Evolutionary conservation across 441 rosid species (phyloP).

Genomic region (Euphorbia neoarborescens): DNA sequence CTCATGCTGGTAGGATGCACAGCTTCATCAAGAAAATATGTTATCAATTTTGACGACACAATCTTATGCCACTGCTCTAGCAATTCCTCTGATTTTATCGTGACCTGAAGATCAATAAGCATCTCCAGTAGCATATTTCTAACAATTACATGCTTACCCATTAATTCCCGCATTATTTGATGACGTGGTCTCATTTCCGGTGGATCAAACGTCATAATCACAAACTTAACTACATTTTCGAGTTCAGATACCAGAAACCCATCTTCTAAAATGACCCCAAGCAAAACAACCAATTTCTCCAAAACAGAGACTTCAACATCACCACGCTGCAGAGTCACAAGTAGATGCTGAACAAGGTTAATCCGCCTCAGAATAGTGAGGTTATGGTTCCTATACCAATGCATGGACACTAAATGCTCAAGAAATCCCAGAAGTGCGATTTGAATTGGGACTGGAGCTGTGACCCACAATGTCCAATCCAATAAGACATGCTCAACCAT

Average conservation of each 20-base stretch:
- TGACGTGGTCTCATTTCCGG: slow-evolving; percentile 72
- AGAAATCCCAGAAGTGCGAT: slow-evolving; percentile 91
- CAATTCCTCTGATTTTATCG: slow-evolving; percentile 90
- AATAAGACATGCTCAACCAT: slow-evolving; percentile 99
- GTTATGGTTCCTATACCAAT: slow-evolving; percentile 99
- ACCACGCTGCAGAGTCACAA: slow-evolving; percentile 97
- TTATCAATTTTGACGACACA: slow-evolving; percentile 91
- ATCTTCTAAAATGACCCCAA: slow-evolving; percentile 97
- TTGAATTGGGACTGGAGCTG: slow-evolving; percentile 87
- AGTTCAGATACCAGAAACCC: slow-evolving; percentile 95
- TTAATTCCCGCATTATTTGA: slow-evolving; percentile 65
- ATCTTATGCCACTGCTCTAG: slow-evolving; percentile 99
- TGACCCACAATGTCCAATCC: slow-evolving; percentile 99
- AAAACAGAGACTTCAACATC: slow-evolving; percentile 98
- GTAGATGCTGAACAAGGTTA: slow-evolving; percentile 90
- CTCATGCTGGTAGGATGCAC: slow-evolving; percentile 99
- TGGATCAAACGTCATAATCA: slow-evolving; percentile 97
- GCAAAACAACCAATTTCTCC: slow-evolving; percentile 94
- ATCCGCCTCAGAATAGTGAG: slow-evolving; percentile 89
- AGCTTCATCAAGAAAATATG: slow-evolving; percentile 98
- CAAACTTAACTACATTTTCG: slow-evolving; percentile 92
- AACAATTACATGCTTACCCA: slow-evolving; percentile 98
- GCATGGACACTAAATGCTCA: slow-evolving; percentile 98
- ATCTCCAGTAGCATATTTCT: slow-evolving; percentile 98
- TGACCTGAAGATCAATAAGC: slow-evolving; percentile 99